Evolutionary conservation across 495 filamentous ascomycete genomes (phyloP).

Genomic region (Beverwykella pulmonaria): DNA sequence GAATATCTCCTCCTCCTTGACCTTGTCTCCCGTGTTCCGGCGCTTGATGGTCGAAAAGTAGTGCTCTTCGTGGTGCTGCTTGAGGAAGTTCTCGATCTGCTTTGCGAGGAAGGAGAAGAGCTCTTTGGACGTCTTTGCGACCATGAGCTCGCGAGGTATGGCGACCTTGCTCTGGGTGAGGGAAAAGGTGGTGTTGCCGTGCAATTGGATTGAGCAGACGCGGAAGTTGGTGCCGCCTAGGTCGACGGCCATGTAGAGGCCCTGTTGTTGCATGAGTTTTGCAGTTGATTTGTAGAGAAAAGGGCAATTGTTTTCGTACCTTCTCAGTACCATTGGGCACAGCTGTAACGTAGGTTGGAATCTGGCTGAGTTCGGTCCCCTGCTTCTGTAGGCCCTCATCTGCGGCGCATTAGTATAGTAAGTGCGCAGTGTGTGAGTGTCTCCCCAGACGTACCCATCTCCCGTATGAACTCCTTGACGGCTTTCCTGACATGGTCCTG

Average conservation of each 20-base stretch:
- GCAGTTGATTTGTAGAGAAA: not conserved
- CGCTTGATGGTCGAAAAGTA: conserved; percentile 71
- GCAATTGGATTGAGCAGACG: conserved; percentile 89
- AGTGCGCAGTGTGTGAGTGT: not conserved
- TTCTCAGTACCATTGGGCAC: conserved; percentile 98
- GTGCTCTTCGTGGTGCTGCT: conserved; percentile 85
- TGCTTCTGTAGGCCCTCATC: conserved; percentile 80
- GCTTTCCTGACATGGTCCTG: conserved; percentile 75
- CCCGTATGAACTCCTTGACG: conserved; percentile 78
- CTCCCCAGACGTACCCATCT: conserved; percentile 65
- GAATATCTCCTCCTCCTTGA: conserved; percentile 72
- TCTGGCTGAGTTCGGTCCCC: conserved; percentile 84
- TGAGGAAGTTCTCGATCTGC: conserved; percentile 85
- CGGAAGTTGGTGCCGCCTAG: conserved; percentile 97
- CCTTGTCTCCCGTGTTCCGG: conserved; percentile 58
- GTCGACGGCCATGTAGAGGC: conserved; percentile 93
- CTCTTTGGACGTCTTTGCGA: conserved; percentile 80
- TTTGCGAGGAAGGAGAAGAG: conserved; percentile 92
- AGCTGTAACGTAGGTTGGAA: conserved; percentile 92
- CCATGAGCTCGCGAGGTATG: conserved; percentile 88
- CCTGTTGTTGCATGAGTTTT: conserved; percentile 54
- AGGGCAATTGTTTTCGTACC: conserved; percentile 50
- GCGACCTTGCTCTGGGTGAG: conserved; percentile 89
- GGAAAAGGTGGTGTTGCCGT: conserved; percentile 89
- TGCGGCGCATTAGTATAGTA: conserved; percentile 36